These are phyloP conservation scores for Lizonia empirigonia DNA, from an alignment of 2,329 filamentous ascomycete genomes.

Conservation along the genomic window DNA sequence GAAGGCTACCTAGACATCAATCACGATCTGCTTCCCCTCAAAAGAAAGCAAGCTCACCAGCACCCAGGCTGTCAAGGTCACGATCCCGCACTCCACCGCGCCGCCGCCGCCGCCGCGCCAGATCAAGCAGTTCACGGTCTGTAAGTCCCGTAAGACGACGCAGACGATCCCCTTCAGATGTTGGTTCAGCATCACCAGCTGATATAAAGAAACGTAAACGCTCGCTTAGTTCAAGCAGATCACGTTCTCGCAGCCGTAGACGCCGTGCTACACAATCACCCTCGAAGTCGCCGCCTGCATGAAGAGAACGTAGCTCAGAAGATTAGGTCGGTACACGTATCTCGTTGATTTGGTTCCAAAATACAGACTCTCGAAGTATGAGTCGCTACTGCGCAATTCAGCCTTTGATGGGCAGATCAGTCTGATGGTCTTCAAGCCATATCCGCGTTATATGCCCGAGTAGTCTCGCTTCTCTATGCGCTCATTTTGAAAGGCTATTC, in stretches of 20 bases:
- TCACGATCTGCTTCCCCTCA: constrained; percentile 56
- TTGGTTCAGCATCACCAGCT: constrained; percentile 53
- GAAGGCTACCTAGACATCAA: constrained; percentile 46
- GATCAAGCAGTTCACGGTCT: constrained; percentile 49
- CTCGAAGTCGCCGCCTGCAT: constrained; percentile 23
- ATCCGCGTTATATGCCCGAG: background rate
- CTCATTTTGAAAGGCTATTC: background rate
- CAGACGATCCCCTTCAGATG: constrained; percentile 53
- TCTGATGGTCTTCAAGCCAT: background rate
- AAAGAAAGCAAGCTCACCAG: constrained; percentile 61
- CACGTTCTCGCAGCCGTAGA: constrained; percentile 33
- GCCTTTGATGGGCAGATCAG: background rate
- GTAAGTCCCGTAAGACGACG: constrained; percentile 50
- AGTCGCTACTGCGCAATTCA: background rate
- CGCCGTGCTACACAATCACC: constrained; percentile 29
- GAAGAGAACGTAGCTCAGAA: constrained; percentile 11
- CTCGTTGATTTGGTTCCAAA: background rate
- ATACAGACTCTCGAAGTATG: background rate
- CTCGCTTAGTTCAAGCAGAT: constrained; percentile 49
- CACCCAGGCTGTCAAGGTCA: constrained; percentile 52
- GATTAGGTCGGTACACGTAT: constrained; percentile 19
- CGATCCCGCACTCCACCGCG: constrained; percentile 40
- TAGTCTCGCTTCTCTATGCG: background rate
- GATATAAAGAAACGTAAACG: constrained; percentile 57
- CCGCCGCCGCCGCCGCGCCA: constrained; percentile 43